Evolutionary conservation across 2,329 filamentous ascomycete genomes (phyloP).

Genomic region (Hypoxylon sp.): DNA sequence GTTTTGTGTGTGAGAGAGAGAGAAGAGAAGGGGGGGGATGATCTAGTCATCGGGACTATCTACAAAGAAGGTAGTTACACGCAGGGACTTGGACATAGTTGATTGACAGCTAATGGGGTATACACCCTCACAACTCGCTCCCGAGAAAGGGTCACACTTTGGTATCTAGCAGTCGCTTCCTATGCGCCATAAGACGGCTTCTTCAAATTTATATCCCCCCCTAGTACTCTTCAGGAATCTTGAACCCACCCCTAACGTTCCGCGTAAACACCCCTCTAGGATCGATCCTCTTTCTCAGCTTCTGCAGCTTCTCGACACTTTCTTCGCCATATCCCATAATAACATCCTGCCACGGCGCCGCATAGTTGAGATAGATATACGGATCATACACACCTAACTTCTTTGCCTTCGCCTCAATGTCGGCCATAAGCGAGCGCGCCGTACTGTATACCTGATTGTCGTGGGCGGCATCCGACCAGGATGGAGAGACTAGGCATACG

Average conservation of each 20-base stretch:
- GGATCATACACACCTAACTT: slow-evolving; percentile 40
- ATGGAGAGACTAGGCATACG: not conserved
- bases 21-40: too few species aligned
- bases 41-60: too few species aligned
- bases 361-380: slow-evolving; percentile 47
- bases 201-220: too few species aligned
- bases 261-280: slow-evolving; percentile 39
- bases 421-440: slow-evolving; percentile 8
- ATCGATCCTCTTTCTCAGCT: slow-evolving; percentile 34
- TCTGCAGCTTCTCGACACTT: slow-evolving; percentile 35
- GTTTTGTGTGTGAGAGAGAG: too few species aligned
- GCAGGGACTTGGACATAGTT: too few species aligned
- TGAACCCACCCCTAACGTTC: slow-evolving; percentile 41
- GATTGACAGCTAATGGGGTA: too few species aligned
- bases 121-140: too few species aligned
- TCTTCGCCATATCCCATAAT: slow-evolving; percentile 44
- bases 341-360: slow-evolving; percentile 45
- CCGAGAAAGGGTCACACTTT: too few species aligned
- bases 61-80: too few species aligned
- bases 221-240: slow-evolving; percentile 23
- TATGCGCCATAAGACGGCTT: too few species aligned
- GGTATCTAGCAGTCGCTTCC: too few species aligned
- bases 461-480: slow-evolving; percentile 8
- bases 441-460: not conserved
- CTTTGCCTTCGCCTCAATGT: slow-evolving; percentile 9